Base-by-base conservation (phyloP, 1,284 basidiomycete genomes). In the Mycena citricolor region DNA sequence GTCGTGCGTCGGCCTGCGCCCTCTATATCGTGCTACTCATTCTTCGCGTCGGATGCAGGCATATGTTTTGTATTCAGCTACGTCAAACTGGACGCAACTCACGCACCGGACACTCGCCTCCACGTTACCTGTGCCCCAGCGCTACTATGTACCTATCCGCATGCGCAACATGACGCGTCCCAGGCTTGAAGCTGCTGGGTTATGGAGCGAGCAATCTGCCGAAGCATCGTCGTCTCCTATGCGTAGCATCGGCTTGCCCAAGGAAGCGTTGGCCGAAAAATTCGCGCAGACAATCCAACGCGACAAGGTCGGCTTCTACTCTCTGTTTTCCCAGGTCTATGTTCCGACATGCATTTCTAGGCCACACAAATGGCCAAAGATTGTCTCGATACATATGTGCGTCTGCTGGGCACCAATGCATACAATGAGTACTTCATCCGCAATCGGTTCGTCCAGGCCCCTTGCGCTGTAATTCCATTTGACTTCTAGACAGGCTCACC, bases 131-230 rank as follows among this genome's bases (percentile, higher is more conserved):
- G 47, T 83, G 3, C 87, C 86, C 1, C 83, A 85, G 52, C 73
- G 77, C 5, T 89, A 87, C 58, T 90, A 83, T 55, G 74, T 87
- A 2, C 82, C 86, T 0, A 58, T 61, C 6, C 75, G 86, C 13
- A 72, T 90, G 32, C 75, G 85, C 21, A 67, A 74, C 21, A 61
- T 70, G 8, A 74, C 82, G 51, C 70, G 64, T 47, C 67, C 74
- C 4, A 74, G 84, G 8, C 65, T 90, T 17, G 76, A 84, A 57
- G 71, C 73, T 4, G 72, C 72, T 17, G 83, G 78, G 11, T 61
- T 89, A 14, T 89, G 87, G 86, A 68, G 64, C 51, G 51, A 70
- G 4, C 65, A 69, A 12, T 65, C 61, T 2, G 61, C 66, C 4
- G 77, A 81, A 47, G 63, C 71, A 31, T n/a, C n/a, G n/a, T n/a